Percentiles rank a stretch among this genome's conserved stretches.
These are phyloP conservation scores for Candida silvicultrix DNA, from an alignment of 805 yeast species.

Conservation along the genomic window DNA sequence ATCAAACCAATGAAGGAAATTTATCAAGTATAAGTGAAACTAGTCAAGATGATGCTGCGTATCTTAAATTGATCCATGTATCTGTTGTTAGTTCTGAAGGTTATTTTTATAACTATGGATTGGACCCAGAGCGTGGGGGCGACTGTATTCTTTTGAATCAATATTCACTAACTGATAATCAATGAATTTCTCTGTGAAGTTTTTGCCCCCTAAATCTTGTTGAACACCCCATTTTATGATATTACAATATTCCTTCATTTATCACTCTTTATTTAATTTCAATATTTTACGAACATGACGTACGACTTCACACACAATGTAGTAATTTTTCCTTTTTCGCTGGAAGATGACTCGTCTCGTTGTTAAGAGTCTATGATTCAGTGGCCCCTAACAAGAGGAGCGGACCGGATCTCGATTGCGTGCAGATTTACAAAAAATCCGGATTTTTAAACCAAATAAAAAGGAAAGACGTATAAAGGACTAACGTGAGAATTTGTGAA, in stretches of 20 bases:
- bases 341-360: too few species aligned
- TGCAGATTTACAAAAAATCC: too few species aligned
- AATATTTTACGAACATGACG: not conserved
- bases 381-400: not conserved
- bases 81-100: slow-evolving; percentile 81
- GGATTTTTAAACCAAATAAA: too few species aligned
- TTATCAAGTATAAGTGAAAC: slow-evolving; percentile 6
- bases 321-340: not conserved
- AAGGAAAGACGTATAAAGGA: too few species aligned
- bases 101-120: slow-evolving; percentile 67
- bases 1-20: slow-evolving; percentile 1
- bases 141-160: slow-evolving; percentile 80
- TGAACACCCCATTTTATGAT: too few species aligned
- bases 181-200: not conserved
- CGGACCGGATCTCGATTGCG: not conserved
- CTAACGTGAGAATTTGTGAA: too few species aligned
- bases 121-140: slow-evolving; percentile 88
- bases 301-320: not conserved
- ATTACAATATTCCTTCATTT: not conserved
- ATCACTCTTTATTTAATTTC: too few species aligned
- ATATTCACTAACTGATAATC: slow-evolving; percentile 39
- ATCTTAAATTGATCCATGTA: slow-evolving; percentile 34
- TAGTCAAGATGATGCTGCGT: slow-evolving; percentile 24
- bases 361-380: not conserved
- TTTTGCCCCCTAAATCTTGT: too few species aligned